Evolutionary conservation across 1,284 basidiomycete species (phyloP), one percentile per base, ranked within the genome.

Genomic region (Marasmius sp.): DNA sequence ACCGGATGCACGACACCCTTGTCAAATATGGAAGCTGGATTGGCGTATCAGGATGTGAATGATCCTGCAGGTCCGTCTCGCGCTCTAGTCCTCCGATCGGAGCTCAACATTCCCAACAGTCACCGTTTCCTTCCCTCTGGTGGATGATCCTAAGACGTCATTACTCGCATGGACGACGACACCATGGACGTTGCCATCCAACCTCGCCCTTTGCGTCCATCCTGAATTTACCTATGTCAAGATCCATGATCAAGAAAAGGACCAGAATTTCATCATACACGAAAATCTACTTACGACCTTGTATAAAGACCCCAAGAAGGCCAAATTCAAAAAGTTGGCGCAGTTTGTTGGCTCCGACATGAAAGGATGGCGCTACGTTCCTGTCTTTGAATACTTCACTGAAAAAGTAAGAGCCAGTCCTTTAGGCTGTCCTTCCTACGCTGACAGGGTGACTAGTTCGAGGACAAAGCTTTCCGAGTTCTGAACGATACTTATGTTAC

Each of bases 91-190:
- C 4, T 36, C 34, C 36, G 33, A 45, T 16, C 20, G 20, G 45
- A 8, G 36, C 52, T 20, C 51, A 22, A 12, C 34, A 34, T 27
- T 27, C 43, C 59, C 6, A 54, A 6, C 67, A 89, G 93, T 99
- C 14, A 97, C 95, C 18, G 89, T 99, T 60, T 81, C 94, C 0
- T 99, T 99, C 81, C 93, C 92, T 18, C 85, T 98, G 37, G 89
- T 95, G 34, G 93, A 97, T 68, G 97, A 99, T 73, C 94, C 94
- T 7, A 85, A 82, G 62, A 98, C 97, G 27, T 91, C 93, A 6
- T 80, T 99, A 41, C 82, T 99, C 48, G 97, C 97, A 8, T 99
- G 97, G 97, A 99, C 97, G 22, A 99, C 97, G 20, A 99, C 97
- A 0, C 97, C 97, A 0, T 99, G 97, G 95, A 99, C 97, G 0